Percentiles rank a stretch among this genome's conserved stretches.
Evolutionary conservation across 1,284 basidiomycete species (phyloP).

Genomic region (Trametes polyzona): DNA sequence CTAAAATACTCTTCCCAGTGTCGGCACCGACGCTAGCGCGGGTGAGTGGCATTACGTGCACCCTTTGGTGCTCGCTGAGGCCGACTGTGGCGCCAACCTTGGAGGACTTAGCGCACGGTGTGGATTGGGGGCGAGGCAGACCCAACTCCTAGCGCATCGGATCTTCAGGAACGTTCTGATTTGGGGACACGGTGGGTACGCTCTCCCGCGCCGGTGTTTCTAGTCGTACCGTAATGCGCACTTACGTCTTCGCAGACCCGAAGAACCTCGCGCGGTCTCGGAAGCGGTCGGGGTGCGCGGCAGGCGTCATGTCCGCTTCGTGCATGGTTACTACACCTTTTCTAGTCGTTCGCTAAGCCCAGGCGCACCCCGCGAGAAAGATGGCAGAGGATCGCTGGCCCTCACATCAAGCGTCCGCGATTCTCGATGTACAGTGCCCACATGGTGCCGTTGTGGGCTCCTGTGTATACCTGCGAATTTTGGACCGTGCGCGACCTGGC

Average conservation of each 20-base stretch:
- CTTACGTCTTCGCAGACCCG: background rate
- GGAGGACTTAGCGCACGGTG: background rate
- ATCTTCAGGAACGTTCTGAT: conserved; percentile 2
- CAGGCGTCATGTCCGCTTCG: conserved; percentile 2
- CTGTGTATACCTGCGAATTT: conserved; percentile 6
- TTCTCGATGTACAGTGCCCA: background rate
- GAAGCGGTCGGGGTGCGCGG: background rate
- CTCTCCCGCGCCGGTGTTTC: background rate
- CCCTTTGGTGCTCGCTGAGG: background rate
- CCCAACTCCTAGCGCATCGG: background rate
- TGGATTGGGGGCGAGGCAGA: background rate
- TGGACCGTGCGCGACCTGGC: background rate
- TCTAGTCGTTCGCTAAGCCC: background rate
- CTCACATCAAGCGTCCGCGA: background rate
- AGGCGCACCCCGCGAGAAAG: no score
- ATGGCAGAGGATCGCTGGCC: background rate
- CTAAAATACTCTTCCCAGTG: background rate
- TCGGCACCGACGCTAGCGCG: conserved; percentile 6
- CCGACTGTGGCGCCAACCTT: background rate
- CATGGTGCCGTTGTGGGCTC: conserved; percentile 13
- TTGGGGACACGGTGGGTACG: background rate
- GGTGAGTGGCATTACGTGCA: background rate
- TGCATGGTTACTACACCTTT: background rate
- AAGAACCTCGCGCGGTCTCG: background rate
- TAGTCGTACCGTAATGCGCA: no score